Base-by-base conservation (phyloP, 352 stramenopile species). In the Pythium brassicae region DNA sequence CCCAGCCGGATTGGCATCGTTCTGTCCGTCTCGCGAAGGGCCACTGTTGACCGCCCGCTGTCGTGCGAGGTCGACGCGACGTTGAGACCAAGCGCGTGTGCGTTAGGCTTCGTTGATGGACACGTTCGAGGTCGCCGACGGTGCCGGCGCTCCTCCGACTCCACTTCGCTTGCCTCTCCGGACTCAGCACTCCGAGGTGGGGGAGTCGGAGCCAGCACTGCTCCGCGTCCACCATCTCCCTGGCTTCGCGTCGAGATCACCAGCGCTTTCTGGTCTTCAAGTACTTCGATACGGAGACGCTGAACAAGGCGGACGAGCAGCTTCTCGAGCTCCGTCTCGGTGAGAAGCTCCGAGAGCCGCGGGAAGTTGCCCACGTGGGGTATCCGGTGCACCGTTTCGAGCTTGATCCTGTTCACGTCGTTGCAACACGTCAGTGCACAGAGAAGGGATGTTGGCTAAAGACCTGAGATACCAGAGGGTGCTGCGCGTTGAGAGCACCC, bases 281-380 rank as follows among this genome's bases (percentile, higher is more conserved):
- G 17, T 0, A 83, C 34, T 26, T 86, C 66, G 12, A 92, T 72
- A 17, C 69, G 68, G 1, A 85, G 45, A 11, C 74, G 60, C 49
- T 90, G 74, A 3, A 88, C 66, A 2, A 90, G 65, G 17, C 74
- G 72, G 29, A 88, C 55, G 7, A 92, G 58, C 17, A 92, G 50
- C 7, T 66, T 74, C 45, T 88, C 68, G 0, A 90, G 59, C 45
- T 88, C 78, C 23, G 85, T 61, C 29, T 88, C 82, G 1, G 74
- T 78, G 29, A 92, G 53, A 7, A 88, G 53, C 22, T 56, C 49
- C 14, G 82, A 90, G 5, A 92, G 61, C 0, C 79, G 74, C n/a
- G 82, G 82, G n/a, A 88, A 71, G 49, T 88, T 92, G 11, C 78
- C 74, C 1, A 66, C 42, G 2, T 66, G 66, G 1, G 74, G 50